Evolutionary conservation across 768 basidiomycete genomes (phyloP), one percentile per base, ranked within the genome.

Genomic region (Tephrocybe sp.): DNA sequence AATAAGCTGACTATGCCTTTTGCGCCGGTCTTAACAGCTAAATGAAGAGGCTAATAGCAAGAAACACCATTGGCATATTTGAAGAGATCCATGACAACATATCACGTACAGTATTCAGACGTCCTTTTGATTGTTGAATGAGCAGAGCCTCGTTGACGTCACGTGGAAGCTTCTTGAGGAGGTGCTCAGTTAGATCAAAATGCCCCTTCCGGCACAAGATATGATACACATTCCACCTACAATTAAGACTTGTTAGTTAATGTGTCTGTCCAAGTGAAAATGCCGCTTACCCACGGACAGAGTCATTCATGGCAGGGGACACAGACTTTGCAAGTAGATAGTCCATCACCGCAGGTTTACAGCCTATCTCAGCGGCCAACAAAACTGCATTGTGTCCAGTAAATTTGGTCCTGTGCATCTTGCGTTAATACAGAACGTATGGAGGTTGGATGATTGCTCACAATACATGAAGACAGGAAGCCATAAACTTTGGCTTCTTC

Each of bases 181-280:
- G 57, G 56, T 79, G 69, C 24, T 72, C 61, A 12, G 83, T 57
- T 16, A 73, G 50, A 2, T 67, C 60, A 4, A 55, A 49, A 9
- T 67, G 38, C 34, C 64, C 64, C 0, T 47, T 40, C 0, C 56
- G 31, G 56, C 72, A 75, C 27, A 78, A 59, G 13, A 73, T 62
- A 60, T 86, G 84, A 51, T 74, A 78, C 18, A 84, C 73, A 56
- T 86, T 86, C 70, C 71, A 79, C 5, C 82, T 86, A 49, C 9
- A n/a, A n/a, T n/a, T n/a, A n/a, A n/a, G n/a, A n/a, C n/a, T n/a
- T n/a, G n/a, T n/a, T n/a, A n/a, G 8, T 30, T 41, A 35, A 22
- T 3, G 38, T 15, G 9, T 13, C 5, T 5, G 19, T 11, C 18
- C 9, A 37, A 19, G 5, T 6, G 36, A 18, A 28, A 9, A 18